These are phyloP conservation scores for Tolypocladium amazonense DNA, from an alignment of 2,329 filamentous ascomycete genomes.

Conservation along the genomic window DNA sequence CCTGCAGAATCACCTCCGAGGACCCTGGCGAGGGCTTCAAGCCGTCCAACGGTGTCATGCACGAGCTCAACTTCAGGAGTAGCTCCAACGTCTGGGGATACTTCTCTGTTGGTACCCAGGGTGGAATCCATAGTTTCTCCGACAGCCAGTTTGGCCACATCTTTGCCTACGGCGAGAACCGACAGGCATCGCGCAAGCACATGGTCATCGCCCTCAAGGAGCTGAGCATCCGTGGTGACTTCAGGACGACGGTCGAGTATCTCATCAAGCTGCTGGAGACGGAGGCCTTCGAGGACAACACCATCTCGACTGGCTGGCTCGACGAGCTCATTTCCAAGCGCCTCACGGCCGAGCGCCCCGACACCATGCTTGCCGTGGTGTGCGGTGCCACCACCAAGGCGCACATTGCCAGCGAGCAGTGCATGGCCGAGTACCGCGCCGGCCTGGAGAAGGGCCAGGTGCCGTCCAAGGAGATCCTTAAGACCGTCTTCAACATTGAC, in stretches of 20 bases:
- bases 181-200: slow-evolving; percentile 91
- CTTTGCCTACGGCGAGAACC: slow-evolving; percentile 97
- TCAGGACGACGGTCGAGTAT: slow-evolving; percentile 96
- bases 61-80: slow-evolving; percentile 97
- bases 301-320: slow-evolving; percentile 96
- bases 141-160: slow-evolving; percentile 99
- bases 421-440: slow-evolving; percentile 75
- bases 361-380: slow-evolving; percentile 86
- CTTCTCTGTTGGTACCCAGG: slow-evolving; percentile 94
- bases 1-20: slow-evolving; percentile 97
- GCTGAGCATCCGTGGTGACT: slow-evolving; percentile 98
- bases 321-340: slow-evolving; percentile 98
- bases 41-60: slow-evolving; percentile 96
- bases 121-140: slow-evolving; percentile 98
- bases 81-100: slow-evolving; percentile 99
- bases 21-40: slow-evolving; percentile 99
- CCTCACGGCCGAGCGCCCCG: slow-evolving; percentile 88
- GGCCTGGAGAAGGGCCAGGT: slow-evolving; percentile 96
- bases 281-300: slow-evolving; percentile 96
- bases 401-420: slow-evolving; percentile 84
- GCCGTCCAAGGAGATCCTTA: slow-evolving; percentile 89
- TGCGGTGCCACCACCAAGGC: slow-evolving; percentile 93
- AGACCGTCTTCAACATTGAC: slow-evolving; percentile 94
- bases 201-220: slow-evolving; percentile 99
- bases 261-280: slow-evolving; percentile 98